phyloP scores from a whole-genome alignment of 2,329 filamentous ascomycete genomes.

The Colletotrichum caudatum region DNA sequence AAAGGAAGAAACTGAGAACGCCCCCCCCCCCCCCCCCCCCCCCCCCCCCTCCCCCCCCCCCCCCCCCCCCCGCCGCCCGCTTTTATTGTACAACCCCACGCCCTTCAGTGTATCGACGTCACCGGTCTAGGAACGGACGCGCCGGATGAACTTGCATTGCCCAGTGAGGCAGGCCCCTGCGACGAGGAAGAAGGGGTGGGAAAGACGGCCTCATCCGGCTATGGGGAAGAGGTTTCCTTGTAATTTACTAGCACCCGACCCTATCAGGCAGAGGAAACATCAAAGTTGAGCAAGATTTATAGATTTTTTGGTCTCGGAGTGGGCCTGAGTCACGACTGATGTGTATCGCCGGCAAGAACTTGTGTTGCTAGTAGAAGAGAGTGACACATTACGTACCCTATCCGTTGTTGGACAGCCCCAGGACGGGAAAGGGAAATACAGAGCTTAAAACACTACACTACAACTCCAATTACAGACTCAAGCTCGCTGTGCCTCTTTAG shows the following conservation, averaged over 20 bases:
- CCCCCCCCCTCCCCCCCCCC: no score
- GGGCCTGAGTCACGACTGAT: neutral
- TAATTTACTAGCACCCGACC: no score
- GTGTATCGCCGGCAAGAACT: no score
- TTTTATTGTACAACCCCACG: neutral
- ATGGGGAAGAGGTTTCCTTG: neutral
- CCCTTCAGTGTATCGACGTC: slow-evolving; percentile 23
- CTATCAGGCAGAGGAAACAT: neutral
- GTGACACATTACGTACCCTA: neutral
- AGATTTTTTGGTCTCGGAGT: neutral
- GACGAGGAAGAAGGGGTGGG: neutral
- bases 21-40: no score
- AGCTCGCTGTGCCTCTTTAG: neutral
- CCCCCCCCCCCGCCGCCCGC: no score
- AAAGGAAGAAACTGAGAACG: neutral
- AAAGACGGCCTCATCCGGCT: neutral
- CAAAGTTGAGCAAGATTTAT: neutral
- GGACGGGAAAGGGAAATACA: neutral
- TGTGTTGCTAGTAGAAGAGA: neutral
- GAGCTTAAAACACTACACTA: neutral
- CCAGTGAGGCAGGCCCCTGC: neutral
- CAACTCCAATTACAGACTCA: neutral
- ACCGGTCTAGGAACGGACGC: neutral
- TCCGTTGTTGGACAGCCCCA: neutral
- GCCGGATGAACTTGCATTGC: slow-evolving; percentile 18